Evolutionary conservation across 371 early-diverging fungal species (phyloP).

Genomic region (Nosema muscidifuracis): DNA sequence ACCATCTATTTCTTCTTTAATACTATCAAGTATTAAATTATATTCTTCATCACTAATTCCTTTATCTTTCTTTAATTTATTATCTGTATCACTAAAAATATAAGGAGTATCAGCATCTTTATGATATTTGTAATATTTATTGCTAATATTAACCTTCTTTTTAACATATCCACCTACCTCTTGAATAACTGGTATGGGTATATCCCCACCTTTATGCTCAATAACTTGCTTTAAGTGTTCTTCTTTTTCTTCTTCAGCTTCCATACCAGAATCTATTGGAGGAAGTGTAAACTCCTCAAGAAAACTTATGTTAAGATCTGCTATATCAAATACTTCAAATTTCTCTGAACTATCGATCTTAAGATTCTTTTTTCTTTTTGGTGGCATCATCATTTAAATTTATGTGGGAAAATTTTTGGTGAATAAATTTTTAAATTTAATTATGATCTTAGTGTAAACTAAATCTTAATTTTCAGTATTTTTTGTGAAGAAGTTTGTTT

Average conservation of each 20-base stretch:
- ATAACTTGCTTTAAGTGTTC: conserved; percentile 54
- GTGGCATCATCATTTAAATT: neutral
- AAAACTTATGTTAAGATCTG: neutral
- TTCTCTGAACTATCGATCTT: neutral
- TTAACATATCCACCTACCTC: conserved; percentile 17
- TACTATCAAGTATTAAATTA: neutral
- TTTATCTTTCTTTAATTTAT: neutral
- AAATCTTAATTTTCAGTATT: neutral
- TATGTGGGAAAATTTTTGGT: too few species aligned
- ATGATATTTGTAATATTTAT: conserved; percentile 31
- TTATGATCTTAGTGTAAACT: too few species aligned
- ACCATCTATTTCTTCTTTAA: neutral
- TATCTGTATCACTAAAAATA: conserved; percentile 29
- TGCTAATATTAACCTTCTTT: neutral
- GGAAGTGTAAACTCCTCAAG: conserved; percentile 47
- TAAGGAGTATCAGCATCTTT: conserved; percentile 51
- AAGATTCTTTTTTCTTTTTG: conserved; percentile 5
- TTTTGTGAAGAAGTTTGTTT: neutral
- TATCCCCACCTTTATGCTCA: conserved; percentile 20
- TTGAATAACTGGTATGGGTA: conserved; percentile 52
- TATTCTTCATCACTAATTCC: conserved; percentile 6
- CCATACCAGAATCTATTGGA: conserved; percentile 54
- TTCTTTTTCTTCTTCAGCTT: conserved; percentile 60
- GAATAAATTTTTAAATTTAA: too few species aligned
- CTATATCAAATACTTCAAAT: neutral